A percentile compares a stretch with the other conserved stretches of the same genome.
phyloP scores from a whole-genome alignment of 805 yeast species.

The Yamadazyma nakazawae region DNA sequence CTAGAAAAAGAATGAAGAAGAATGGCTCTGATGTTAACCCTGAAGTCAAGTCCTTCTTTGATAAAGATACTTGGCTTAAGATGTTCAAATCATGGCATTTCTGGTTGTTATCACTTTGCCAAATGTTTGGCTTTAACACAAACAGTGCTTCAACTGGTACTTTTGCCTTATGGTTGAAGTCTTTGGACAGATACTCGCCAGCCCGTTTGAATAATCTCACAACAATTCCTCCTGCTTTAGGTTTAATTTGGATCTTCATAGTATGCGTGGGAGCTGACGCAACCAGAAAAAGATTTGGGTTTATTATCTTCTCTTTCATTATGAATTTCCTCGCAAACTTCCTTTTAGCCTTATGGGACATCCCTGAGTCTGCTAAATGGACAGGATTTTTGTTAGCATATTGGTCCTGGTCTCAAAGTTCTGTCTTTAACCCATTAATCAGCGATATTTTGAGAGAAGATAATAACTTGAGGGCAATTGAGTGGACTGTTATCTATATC shows the following conservation, averaged over 20 bases:
- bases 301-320: conserved; percentile 17
- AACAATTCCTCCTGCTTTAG: conserved; percentile 57
- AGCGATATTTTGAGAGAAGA: conserved; percentile 21
- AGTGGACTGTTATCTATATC: conserved; percentile 18
- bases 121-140: conserved; percentile 29
- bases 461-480: conserved; percentile 19
- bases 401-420: conserved; percentile 21
- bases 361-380: conserved; percentile 21
- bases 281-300: conserved; percentile 23
- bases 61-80: conserved; percentile 23
- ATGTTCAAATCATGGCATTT: conserved; percentile 31
- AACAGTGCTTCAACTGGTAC: conserved; percentile 30
- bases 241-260: conserved; percentile 47
- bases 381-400: conserved; percentile 17
- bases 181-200: conserved; percentile 35
- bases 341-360: conserved; percentile 20
- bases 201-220: conserved; percentile 48
- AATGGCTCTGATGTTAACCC: conserved; percentile 19
- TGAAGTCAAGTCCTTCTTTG: conserved; percentile 21
- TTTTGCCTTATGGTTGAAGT: conserved; percentile 28
- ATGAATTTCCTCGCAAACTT: conserved; percentile 20
- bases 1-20: conserved; percentile 33
- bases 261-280: conserved; percentile 52
- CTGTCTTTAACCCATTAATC: conserved; percentile 18
- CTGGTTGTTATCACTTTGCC: conserved; percentile 23